Evolutionary conservation across 2,329 filamentous ascomycete genomes (phyloP).

Genomic region (Aspergillus ochraceoroseus): DNA sequence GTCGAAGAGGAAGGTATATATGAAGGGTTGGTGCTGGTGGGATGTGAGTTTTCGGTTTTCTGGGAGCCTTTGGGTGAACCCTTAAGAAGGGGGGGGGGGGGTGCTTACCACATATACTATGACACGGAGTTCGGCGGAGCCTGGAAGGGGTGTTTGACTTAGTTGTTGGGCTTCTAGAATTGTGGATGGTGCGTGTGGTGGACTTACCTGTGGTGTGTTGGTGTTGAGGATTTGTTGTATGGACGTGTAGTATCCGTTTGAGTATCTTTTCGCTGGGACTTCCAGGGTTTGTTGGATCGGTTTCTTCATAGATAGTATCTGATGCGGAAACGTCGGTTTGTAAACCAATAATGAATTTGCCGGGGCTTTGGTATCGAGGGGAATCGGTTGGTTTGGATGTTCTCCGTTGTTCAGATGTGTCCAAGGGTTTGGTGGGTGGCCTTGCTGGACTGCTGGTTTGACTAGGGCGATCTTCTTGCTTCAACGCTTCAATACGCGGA

Average conservation of each 20-base stretch:
- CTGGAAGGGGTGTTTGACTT: constrained; percentile 3
- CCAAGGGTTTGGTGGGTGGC: background rate
- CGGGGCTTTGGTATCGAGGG: constrained; percentile 26
- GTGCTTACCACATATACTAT: constrained; percentile 41
- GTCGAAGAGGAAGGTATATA: constrained; percentile 49
- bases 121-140: constrained; percentile 32
- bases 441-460: constrained; percentile 5
- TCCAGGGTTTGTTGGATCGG: constrained; percentile 19
- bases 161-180: background rate
- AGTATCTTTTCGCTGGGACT: constrained; percentile 31
- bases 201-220: constrained; percentile 18
- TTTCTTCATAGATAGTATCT: constrained; percentile 30
- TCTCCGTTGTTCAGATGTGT: constrained; percentile 2
- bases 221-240: constrained; percentile 21
- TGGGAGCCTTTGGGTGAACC: no score
- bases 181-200: background rate
- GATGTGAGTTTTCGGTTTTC: constrained; percentile 12
- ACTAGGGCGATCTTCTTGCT: constrained; percentile 16
- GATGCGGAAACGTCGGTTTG: constrained; percentile 40
- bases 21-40: constrained; percentile 45
- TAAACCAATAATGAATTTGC: constrained; percentile 43
- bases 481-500: constrained; percentile 27
- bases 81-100: background rate
- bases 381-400: constrained; percentile 7
- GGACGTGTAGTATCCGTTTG: constrained; percentile 36